Evolutionary conservation across 2,329 filamentous ascomycete genomes (phyloP), one percentile per base, ranked within the genome.

Genomic region (Nothomitra cinnamomea): DNA sequence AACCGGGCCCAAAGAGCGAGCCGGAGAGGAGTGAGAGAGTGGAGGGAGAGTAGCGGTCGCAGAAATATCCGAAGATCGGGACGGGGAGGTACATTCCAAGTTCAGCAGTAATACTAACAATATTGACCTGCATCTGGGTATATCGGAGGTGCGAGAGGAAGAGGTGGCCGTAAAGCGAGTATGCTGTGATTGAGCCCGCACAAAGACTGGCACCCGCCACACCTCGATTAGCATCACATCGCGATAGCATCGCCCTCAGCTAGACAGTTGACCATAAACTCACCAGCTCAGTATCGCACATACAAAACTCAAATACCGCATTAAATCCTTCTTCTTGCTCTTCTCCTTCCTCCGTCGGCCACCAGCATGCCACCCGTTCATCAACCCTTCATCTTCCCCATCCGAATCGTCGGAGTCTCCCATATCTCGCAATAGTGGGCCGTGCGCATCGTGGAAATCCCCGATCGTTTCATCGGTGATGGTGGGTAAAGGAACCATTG

Each of bases 71-170:
- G 61, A 94, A 83, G 41, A 92, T 61, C 1, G 90, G 85, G 2
- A 96, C 88, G n/a, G 87, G 86, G 3, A 95, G 76, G 69, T 98
- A 98, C 71, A 94, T 82, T 38, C 86, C 83, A 40, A 96, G 71
- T 64, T 89, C 90, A 54, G 87, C 87, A 15, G 84, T 82, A 60
- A 94, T 94, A 57, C 87, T 85, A 47, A 95, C 81, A 28, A 83
- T 80, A 67, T 96, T 96, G 67, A 98, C 87, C 66, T 92, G 86
- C 57, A 92, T 78, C 69, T 98, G 92, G 2, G 82, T 83, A 69
- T 96, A 98, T 63, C 81, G 83, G 52, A 98, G 75, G 45, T 82
- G 81, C 54, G 83, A 83, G 66, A 95, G 87, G 70, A 98, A 87
- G 49, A 94, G 75, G 60, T 87, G 89, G 7, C 85, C 92, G 66